Evolutionary conservation across 768 basidiomycete species (phyloP).

Genomic region (Kondoa malvinella): DNA sequence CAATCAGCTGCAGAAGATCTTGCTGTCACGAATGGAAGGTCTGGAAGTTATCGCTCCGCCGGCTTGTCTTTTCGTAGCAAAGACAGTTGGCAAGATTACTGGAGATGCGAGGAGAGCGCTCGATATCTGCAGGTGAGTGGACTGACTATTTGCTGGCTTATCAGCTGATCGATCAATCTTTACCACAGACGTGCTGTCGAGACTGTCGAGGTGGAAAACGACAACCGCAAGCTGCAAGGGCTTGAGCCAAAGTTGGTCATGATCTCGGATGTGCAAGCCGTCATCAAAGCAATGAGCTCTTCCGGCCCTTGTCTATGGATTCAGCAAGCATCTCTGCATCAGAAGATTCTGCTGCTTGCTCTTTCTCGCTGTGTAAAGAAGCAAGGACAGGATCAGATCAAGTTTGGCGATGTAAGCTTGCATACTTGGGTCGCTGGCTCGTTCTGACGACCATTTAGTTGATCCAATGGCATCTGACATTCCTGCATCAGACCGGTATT

Average conservation of each 20-base stretch:
- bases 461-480: conserved; percentile 25
- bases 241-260: conserved; percentile 17
- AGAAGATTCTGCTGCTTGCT: conserved; percentile 28
- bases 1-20: conserved; percentile 62
- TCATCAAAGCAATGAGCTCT: conserved; percentile 28
- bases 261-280: conserved; percentile 23
- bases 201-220: conserved; percentile 13
- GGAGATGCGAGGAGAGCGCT: conserved; percentile 86
- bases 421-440: not conserved
- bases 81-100: conserved; percentile 59
- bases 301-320: conserved; percentile 25
- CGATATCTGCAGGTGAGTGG: conserved; percentile 65
- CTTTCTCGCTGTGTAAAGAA: conserved; percentile 24
- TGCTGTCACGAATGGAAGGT: conserved; percentile 51
- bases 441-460: conserved; percentile 13
- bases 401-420: conserved; percentile 25
- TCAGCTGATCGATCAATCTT: not conserved
- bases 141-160: not conserved
- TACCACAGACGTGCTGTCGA: conserved; percentile 19
- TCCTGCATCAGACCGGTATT: conserved; percentile 21
- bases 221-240: conserved; percentile 8
- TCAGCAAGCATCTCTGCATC: conserved; percentile 18
- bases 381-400: conserved; percentile 25
- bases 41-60: conserved; percentile 43
- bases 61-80: conserved; percentile 70